Evolutionary conservation across 2,329 filamentous ascomycete genomes (phyloP).

Genomic region (Pestalotiopsis fici): DNA sequence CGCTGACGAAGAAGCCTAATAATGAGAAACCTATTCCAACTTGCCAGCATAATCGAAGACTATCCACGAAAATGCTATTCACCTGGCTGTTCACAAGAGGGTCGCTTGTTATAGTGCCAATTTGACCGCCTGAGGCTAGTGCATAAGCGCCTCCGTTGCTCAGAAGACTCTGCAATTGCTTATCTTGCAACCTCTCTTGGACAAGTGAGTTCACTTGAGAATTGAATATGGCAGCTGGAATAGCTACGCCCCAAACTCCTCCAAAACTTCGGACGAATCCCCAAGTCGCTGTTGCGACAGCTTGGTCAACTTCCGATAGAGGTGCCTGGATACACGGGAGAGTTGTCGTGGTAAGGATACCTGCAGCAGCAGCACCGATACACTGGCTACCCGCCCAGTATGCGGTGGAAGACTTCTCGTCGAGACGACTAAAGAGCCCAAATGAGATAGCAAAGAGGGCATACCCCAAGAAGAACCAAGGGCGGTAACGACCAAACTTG

Average conservation of each 20-base stretch:
- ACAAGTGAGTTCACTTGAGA: background rate
- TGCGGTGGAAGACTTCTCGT: background rate
- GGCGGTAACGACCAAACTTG: background rate
- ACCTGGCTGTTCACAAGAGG: background rate
- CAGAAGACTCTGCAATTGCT: background rate
- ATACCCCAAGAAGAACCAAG: background rate
- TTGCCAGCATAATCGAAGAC: background rate
- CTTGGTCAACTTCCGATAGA: constrained; percentile 25
- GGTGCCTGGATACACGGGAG: constrained; percentile 39
- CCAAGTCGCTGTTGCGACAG: constrained; percentile 26
- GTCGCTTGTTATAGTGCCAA: background rate
- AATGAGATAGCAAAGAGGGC: background rate
- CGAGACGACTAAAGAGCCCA: background rate
- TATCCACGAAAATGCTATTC: background rate
- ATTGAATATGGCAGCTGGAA: constrained; percentile 38
- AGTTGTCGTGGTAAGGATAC: constrained; percentile 10
- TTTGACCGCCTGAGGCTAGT: background rate
- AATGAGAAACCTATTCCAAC: background rate
- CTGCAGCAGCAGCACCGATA: background rate
- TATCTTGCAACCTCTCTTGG: background rate
- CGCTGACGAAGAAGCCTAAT: background rate
- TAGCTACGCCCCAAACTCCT: constrained; percentile 39
- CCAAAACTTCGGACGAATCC: constrained; percentile 42
- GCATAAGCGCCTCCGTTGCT: background rate
- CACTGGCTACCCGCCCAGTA: constrained; percentile 8